A percentile compares a stretch with the other conserved stretches of the same genome.
Conservation (phyloP, 1,139 yeast species). For the Debaryomyces sp. region DNA sequence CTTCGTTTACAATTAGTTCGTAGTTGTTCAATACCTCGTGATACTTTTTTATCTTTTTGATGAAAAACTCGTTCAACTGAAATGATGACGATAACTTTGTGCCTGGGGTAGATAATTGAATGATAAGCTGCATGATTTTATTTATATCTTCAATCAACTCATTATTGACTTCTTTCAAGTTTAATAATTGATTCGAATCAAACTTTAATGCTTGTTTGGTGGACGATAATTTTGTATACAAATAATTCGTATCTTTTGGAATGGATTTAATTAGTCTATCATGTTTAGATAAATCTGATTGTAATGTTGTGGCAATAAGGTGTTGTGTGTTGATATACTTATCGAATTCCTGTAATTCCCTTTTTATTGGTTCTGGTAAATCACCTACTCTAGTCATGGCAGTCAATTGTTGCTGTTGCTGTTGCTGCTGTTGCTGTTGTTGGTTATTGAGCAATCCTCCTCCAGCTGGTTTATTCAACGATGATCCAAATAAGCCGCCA, state of each 20-base stretch:
- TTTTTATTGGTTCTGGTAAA: conserved; percentile 75
- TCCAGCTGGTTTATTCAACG: conserved; percentile 13
- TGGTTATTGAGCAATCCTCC: conserved; percentile 44
- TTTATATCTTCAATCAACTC: conserved; percentile 73
- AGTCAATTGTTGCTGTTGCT: conserved; percentile 50
- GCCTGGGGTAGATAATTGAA: conserved; percentile 69
- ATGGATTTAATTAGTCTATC: conserved; percentile 73
- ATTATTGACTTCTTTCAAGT: conserved; percentile 45
- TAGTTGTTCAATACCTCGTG: conserved; percentile 67
- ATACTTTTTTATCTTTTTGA: conserved; percentile 66
- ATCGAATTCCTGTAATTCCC: conserved; percentile 76
- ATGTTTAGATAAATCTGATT: conserved; percentile 65
- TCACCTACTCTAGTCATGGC: conserved; percentile 89
- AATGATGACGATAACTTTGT: conserved; percentile 60
- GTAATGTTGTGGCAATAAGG: conserved; percentile 76
- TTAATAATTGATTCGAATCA: conserved; percentile 38
- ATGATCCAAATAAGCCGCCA: conserved; percentile 30
- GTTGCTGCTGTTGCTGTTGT: conserved; percentile 11
- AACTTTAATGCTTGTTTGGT: conserved; percentile 67
- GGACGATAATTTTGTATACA: conserved; percentile 63
- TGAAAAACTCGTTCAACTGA: conserved; percentile 50
- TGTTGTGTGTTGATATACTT: conserved; percentile 83
- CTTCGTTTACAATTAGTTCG: conserved; percentile 73
- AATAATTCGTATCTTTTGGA: conserved; percentile 80
- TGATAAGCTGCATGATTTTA: conserved; percentile 64